Evolutionary conservation across 768 basidiomycete species (phyloP).

Genomic region (Hebeloma cylindrosporum): DNA sequence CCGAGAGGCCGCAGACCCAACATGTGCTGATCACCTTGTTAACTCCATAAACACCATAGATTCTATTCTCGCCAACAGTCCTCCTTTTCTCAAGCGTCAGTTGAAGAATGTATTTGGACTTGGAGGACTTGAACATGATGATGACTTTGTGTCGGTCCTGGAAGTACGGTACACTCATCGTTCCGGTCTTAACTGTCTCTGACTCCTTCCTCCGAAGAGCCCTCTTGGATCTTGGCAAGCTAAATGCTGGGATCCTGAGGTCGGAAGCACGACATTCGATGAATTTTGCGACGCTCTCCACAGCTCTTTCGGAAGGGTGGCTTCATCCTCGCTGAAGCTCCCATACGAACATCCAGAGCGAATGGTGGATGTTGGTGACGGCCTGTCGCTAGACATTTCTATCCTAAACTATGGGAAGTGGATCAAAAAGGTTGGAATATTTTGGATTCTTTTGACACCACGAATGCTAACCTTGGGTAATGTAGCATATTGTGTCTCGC

Average conservation of each 20-base stretch:
- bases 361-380: slow-evolving; percentile 46
- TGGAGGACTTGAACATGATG: slow-evolving; percentile 61
- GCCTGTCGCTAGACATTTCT: slow-evolving; percentile 53
- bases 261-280: slow-evolving; percentile 62
- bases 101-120: slow-evolving; percentile 83
- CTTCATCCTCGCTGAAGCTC: slow-evolving; percentile 31
- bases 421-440: slow-evolving; percentile 59
- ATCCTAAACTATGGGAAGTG: slow-evolving; percentile 76
- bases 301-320: slow-evolving; percentile 38
- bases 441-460: neutral
- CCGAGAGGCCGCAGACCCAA: slow-evolving; percentile 62
- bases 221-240: slow-evolving; percentile 79
- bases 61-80: slow-evolving; percentile 48
- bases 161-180: slow-evolving; percentile 44
- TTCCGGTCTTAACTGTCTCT: neutral
- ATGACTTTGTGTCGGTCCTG: slow-evolving; percentile 74
- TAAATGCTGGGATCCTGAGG: slow-evolving; percentile 82
- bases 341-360: slow-evolving; percentile 51
- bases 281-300: slow-evolving; percentile 63
- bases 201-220: slow-evolving; percentile 31
- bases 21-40: slow-evolving; percentile 59
- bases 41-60: slow-evolving; percentile 63
- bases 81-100: slow-evolving; percentile 37
- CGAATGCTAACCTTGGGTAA: no score
- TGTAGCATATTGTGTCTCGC: slow-evolving; percentile 55